phyloP scores from a whole-genome alignment of 2,329 filamentous ascomycete genomes.

The Tothia fuscella region DNA sequence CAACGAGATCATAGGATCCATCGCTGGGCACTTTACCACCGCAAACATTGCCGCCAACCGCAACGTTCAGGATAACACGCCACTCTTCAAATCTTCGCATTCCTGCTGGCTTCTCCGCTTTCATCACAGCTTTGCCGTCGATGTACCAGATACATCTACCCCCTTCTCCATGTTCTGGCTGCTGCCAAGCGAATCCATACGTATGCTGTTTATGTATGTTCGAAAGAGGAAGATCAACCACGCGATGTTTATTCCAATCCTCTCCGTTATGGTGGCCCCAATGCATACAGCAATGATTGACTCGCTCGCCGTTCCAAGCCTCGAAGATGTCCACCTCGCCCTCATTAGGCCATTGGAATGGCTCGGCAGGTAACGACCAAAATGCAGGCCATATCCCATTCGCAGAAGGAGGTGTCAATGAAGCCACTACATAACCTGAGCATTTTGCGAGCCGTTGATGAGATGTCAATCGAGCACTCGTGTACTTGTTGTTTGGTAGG shows the following conservation, averaged over 20 bases:
- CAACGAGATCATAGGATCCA: conserved; percentile 45
- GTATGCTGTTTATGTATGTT: conserved; percentile 37
- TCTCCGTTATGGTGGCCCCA: conserved; percentile 45
- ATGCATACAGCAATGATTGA: conserved; percentile 47
- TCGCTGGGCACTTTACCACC: conserved; percentile 38
- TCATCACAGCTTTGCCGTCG: conserved; percentile 46
- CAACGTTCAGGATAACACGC: conserved; percentile 46
- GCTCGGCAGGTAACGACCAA: conserved; percentile 47
- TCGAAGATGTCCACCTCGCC: conserved; percentile 51
- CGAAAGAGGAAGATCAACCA: conserved; percentile 38
- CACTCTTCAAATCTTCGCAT: conserved; percentile 45
- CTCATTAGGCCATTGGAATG: conserved; percentile 46
- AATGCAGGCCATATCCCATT: conserved; percentile 50
- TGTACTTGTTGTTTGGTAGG: conserved; percentile 33
- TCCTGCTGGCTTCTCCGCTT: conserved; percentile 38
- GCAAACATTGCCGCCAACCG: conserved; percentile 50
- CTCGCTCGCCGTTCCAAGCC: conserved; percentile 46
- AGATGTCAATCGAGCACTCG: conserved; percentile 44
- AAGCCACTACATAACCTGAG: conserved; percentile 41
- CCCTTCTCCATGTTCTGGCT: conserved; percentile 29
- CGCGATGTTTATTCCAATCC: conserved; percentile 45
- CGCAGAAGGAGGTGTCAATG: conserved; percentile 41
- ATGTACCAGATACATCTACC: conserved; percentile 47
- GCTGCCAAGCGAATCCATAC: conserved; percentile 48
- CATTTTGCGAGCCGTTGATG: conserved; percentile 39